A percentile compares a stretch with the other conserved stretches of the same genome.
phyloP scores from a whole-genome alignment of 176 grass and related monocot genomes.

The Canna indica region DNA sequence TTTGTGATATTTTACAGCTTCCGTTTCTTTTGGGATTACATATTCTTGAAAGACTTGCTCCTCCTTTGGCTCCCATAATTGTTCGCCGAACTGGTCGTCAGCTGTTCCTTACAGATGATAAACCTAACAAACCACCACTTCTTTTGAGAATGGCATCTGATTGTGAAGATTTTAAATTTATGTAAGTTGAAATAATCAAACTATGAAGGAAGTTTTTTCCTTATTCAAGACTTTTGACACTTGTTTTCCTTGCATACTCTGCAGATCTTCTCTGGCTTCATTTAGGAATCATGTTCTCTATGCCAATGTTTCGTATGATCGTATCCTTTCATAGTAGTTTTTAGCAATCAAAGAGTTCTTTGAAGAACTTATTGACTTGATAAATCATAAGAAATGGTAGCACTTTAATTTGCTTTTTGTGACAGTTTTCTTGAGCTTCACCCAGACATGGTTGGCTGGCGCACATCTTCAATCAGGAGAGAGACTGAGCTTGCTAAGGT shows the following conservation, averaged over 20 bases:
- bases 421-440: constrained; percentile 44
- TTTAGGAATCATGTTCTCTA: constrained; percentile 64
- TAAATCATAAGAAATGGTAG: not conserved
- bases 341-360: not conserved
- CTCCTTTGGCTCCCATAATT: constrained; percentile 68
- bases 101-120: constrained; percentile 73
- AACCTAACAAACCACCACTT: constrained; percentile 64
- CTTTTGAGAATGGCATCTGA: constrained; percentile 70
- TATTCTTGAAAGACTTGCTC: constrained; percentile 69
- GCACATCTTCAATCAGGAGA: constrained; percentile 85
- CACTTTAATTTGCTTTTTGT: constrained; percentile 10
- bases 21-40: constrained; percentile 69
- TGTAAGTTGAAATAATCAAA: constrained; percentile 31
- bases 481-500: constrained; percentile 65
- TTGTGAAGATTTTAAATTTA: constrained; percentile 45
- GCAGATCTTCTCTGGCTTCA: constrained; percentile 57
- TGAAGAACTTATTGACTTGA: constrained; percentile 8
- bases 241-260: not conserved
- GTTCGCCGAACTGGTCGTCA: constrained; percentile 65
- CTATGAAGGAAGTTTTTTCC: not conserved
- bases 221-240: not conserved
- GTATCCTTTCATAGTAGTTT: constrained; percentile 44
- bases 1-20: constrained; percentile 31
- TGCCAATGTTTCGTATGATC: constrained; percentile 84
- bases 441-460: constrained; percentile 86